A percentile compares a stretch with the other conserved stretches of the same genome.
These are phyloP conservation scores for Dalbergia cultrata DNA, from an alignment of 306 rosid species.

Conservation along the genomic window DNA sequence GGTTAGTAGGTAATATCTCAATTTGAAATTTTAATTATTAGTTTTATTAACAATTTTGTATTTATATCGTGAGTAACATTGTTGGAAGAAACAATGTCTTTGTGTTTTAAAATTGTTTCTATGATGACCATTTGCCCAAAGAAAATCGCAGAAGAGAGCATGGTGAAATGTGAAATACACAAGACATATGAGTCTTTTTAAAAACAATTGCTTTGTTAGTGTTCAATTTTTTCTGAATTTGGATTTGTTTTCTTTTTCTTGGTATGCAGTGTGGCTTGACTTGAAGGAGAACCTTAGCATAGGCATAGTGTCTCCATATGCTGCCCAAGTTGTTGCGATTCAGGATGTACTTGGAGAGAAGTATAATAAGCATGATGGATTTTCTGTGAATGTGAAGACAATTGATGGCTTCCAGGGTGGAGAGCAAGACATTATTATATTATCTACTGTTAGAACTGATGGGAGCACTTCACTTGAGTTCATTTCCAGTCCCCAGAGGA, in stretches of 20 bases:
- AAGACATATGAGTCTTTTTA: neutral
- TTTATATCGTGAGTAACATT: neutral
- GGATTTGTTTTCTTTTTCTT: neutral
- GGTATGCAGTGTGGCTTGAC: conserved; percentile 53
- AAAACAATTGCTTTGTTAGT: neutral
- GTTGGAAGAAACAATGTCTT: neutral
- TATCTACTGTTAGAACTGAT: conserved; percentile 76
- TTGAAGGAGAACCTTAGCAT: conserved; percentile 49
- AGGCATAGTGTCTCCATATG: conserved; percentile 79
- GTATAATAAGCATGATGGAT: conserved; percentile 50
- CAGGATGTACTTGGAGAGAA: conserved; percentile 49
- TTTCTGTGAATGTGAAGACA: conserved; percentile 67
- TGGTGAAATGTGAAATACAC: neutral
- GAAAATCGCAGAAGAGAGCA: neutral
- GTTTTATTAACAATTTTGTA: neutral
- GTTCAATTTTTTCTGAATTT: neutral
- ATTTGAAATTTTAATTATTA: neutral
- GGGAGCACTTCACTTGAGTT: conserved; percentile 52
- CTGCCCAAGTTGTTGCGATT: conserved; percentile 68
- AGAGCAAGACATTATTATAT: conserved; percentile 67
- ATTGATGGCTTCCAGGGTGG: conserved; percentile 90
- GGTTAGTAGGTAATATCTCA: neutral
- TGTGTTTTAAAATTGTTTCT: neutral
- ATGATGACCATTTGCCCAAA: neutral
- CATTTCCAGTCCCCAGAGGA: conserved; percentile 60